Conservation (phyloP, 2,329 filamentous ascomycete genomes). For the Arthrinium puccinioides region DNA sequence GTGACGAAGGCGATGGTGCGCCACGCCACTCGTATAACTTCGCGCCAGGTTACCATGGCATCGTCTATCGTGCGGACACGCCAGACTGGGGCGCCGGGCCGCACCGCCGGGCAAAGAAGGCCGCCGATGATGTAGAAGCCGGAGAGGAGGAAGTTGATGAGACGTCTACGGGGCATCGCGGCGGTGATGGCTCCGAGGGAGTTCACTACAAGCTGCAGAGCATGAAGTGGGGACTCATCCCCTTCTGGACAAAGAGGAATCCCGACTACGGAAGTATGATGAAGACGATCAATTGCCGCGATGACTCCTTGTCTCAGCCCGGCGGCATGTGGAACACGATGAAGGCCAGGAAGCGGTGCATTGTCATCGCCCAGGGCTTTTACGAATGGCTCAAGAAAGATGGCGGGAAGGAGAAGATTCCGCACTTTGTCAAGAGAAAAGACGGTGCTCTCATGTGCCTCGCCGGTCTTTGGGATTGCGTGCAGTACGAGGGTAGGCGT, state of each 20-base stretch:
- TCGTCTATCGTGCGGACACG: conserved; percentile 76
- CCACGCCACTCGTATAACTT: conserved; percentile 84
- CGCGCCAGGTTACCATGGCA: conserved; percentile 76
- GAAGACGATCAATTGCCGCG: conserved; percentile 91
- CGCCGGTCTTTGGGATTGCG: conserved; percentile 87
- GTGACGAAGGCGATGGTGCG: conserved; percentile 52
- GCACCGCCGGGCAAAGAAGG: conserved; percentile 12
- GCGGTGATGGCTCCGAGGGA: conserved; percentile 18
- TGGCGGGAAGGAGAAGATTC: conserved; percentile 66
- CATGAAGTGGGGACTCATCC: conserved; percentile 95
- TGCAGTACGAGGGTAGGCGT: conserved; percentile 63
- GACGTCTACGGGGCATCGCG: conserved; percentile 11
- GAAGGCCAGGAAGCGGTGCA: conserved; percentile 82
- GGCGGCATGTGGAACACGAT: conserved; percentile 87
- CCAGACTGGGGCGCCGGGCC: conserved; percentile 51
- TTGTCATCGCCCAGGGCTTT: conserved; percentile 86
- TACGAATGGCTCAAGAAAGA: conserved; percentile 89
- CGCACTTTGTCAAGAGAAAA: conserved; percentile 74
- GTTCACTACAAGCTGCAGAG: conserved; percentile 74
- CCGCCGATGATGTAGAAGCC: conserved; percentile 8
- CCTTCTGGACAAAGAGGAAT: conserved; percentile 84
- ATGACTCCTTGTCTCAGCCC: conserved; percentile 71
- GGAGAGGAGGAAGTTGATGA: conserved; percentile 4
- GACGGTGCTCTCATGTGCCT: conserved; percentile 83
- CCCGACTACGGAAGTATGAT: conserved; percentile 71